These are phyloP conservation scores for Talaromyces sp. DNA, from an alignment of 2,329 filamentous ascomycete species.

Conservation along the genomic window DNA sequence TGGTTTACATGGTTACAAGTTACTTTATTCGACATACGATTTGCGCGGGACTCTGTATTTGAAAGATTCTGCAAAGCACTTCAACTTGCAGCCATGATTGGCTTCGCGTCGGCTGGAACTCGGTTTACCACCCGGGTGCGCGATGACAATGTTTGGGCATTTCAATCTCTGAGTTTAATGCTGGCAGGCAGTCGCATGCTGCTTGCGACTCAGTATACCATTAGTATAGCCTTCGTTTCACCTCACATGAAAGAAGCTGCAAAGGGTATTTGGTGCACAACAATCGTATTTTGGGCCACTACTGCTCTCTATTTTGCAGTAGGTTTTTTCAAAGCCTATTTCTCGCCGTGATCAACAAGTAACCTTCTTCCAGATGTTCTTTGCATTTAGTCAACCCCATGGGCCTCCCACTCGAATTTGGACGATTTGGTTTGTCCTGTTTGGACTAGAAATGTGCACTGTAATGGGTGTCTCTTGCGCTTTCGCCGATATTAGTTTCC, in stretches of 20 bases:
- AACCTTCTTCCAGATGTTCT: slow-evolving; percentile 34
- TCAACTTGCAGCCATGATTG: slow-evolving; percentile 67
- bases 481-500: slow-evolving; percentile 62
- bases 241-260: slow-evolving; percentile 29
- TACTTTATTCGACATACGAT: slow-evolving; percentile 67
- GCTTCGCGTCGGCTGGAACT: slow-evolving; percentile 63
- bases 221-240: slow-evolving; percentile 35
- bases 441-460: slow-evolving; percentile 55
- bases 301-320: slow-evolving; percentile 34
- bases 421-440: slow-evolving; percentile 59
- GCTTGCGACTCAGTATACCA: slow-evolving; percentile 58
- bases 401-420: slow-evolving; percentile 39
- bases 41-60: slow-evolving; percentile 66
- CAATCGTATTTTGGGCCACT: slow-evolving; percentile 30
- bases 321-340: slow-evolving; percentile 9
- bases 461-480: slow-evolving; percentile 58
- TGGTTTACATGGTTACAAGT: slow-evolving; percentile 72
- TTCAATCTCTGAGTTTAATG: slow-evolving; percentile 45
- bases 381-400: slow-evolving; percentile 31
- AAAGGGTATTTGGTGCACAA: slow-evolving; percentile 33
- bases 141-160: slow-evolving; percentile 47
- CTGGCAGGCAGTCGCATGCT: slow-evolving; percentile 58
- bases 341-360: not conserved
- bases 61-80: slow-evolving; percentile 61
- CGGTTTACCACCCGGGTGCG: slow-evolving; percentile 46